phyloP scores from a whole-genome alignment of 129 eudicot species.

The Deinandra increscens region DNA sequence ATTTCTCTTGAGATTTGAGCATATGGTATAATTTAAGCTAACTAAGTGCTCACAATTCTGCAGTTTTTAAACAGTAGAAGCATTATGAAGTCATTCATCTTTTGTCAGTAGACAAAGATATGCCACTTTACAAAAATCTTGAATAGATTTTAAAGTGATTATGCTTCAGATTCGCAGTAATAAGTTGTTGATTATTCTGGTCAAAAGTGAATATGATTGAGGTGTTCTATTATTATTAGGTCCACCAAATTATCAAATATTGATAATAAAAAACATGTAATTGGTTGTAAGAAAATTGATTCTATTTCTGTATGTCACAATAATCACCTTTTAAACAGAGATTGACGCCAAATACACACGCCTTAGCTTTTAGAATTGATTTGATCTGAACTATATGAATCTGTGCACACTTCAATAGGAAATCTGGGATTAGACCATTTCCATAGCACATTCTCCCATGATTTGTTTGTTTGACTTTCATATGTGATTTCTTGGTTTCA shows the following conservation, averaged over 20 bases:
- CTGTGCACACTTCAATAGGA: slow-evolving; percentile 1
- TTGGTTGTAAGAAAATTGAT: background rate
- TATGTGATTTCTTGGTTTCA: too few species aligned
- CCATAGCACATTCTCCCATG: slow-evolving; percentile 11
- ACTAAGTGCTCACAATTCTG: background rate
- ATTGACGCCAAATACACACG: background rate
- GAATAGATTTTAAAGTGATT: slow-evolving; percentile 7
- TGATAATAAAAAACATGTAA: slow-evolving; percentile 5
- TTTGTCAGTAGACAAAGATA: slow-evolving; percentile 11
- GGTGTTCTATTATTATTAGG: background rate
- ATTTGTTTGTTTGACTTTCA: background rate
- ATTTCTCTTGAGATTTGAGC: background rate
- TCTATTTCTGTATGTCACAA: background rate
- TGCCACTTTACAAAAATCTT: slow-evolving; percentile 10
- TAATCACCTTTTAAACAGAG: slow-evolving; percentile 2
- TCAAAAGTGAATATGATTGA: background rate
- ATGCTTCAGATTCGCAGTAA: background rate
- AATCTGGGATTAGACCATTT: slow-evolving; percentile 5
- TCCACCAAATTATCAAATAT: background rate
- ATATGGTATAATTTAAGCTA: slow-evolving; percentile 13
- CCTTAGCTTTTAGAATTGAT: background rate
- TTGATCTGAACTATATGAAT: background rate
- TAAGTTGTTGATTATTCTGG: background rate
- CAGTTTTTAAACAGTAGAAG: background rate
- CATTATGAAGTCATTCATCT: slow-evolving; percentile 6